phyloP scores from a whole-genome alignment of 2,329 filamentous ascomycete species.

The Tolypocladium paradoxum region DNA sequence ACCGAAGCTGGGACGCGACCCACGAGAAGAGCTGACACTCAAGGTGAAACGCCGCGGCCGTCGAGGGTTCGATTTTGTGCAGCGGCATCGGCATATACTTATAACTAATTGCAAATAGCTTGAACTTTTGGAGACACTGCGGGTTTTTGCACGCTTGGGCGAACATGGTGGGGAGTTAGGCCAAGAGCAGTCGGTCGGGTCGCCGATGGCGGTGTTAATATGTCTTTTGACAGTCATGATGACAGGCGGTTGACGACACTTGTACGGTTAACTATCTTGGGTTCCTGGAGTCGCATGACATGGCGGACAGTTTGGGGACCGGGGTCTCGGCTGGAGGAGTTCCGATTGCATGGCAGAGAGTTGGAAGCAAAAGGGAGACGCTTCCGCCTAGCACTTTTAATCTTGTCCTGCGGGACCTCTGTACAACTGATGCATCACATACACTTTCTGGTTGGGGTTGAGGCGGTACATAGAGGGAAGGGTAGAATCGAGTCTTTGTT shows the following conservation, averaged over 20 bases:
- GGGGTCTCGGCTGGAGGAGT: slow-evolving; percentile 1
- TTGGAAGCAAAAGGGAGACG: slow-evolving; percentile 2
- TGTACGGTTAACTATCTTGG: slow-evolving; percentile 11
- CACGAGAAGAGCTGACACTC: background rate
- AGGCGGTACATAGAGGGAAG: background rate
- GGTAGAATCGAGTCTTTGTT: background rate
- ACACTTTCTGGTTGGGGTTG: slow-evolving; percentile 3
- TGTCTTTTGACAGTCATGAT: slow-evolving; percentile 19
- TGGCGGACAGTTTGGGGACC: slow-evolving; percentile 2
- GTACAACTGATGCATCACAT: slow-evolving; percentile 6
- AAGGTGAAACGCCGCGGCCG: background rate
- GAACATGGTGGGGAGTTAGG: slow-evolving; percentile 4
- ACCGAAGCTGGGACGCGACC: background rate
- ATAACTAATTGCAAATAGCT: background rate
- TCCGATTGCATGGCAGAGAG: slow-evolving; percentile 3
- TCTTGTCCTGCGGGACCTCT: slow-evolving; percentile 4
- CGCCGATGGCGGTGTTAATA: slow-evolving; percentile 9
- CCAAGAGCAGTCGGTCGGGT: slow-evolving; percentile 6
- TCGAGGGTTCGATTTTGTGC: background rate
- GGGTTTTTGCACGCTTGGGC: slow-evolving; percentile 1
- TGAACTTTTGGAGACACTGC: slow-evolving; percentile 4
- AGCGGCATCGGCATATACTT: background rate
- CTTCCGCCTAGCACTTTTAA: slow-evolving; percentile 2
- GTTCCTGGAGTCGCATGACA: slow-evolving; percentile 7
- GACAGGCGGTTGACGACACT: slow-evolving; percentile 17